Evolutionary conservation across 2,329 filamentous ascomycete species (phyloP).

Genomic region (Ascochyta koolunga): DNA sequence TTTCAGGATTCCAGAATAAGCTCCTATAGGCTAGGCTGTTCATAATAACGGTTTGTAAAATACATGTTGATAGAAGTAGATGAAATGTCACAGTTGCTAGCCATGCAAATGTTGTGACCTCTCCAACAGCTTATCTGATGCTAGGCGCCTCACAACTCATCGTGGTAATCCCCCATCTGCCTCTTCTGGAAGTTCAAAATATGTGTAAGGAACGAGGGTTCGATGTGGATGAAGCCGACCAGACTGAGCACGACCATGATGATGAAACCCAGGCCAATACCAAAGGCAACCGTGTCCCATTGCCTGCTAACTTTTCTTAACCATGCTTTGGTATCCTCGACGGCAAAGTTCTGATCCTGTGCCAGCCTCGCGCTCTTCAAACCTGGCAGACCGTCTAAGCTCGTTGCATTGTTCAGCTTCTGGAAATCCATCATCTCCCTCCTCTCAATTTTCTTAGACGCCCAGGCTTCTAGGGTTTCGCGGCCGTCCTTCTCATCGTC

Average conservation of each 20-base stretch:
- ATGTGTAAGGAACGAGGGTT: constrained; percentile 26
- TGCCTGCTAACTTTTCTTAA: constrained; percentile 31
- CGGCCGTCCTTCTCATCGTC: constrained; percentile 47
- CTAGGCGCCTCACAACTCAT: background rate
- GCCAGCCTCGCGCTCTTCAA: constrained; percentile 56
- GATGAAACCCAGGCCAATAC: constrained; percentile 26
- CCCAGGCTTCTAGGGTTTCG: constrained; percentile 62
- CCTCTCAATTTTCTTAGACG: constrained; percentile 55
- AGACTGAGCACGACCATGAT: constrained; percentile 29
- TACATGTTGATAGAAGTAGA: background rate
- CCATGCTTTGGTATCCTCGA: constrained; percentile 49
- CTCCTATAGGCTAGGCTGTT: too few species aligned
- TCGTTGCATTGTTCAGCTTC: constrained; percentile 57
- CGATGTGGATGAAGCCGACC: constrained; percentile 21
- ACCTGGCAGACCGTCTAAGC: constrained; percentile 33
- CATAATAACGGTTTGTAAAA: background rate
- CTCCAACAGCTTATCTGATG: background rate
- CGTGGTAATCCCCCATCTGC: constrained; percentile 23
- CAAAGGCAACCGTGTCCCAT: constrained; percentile 29
- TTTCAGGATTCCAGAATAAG: too few species aligned
- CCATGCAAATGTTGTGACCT: background rate
- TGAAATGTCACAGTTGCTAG: background rate
- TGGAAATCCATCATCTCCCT: constrained; percentile 63
- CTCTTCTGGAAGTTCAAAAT: constrained; percentile 33
- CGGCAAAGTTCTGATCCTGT: constrained; percentile 52